Evolutionary conservation across 148 eudicot species (phyloP).

Genomic region (Pouteria glomerata): DNA sequence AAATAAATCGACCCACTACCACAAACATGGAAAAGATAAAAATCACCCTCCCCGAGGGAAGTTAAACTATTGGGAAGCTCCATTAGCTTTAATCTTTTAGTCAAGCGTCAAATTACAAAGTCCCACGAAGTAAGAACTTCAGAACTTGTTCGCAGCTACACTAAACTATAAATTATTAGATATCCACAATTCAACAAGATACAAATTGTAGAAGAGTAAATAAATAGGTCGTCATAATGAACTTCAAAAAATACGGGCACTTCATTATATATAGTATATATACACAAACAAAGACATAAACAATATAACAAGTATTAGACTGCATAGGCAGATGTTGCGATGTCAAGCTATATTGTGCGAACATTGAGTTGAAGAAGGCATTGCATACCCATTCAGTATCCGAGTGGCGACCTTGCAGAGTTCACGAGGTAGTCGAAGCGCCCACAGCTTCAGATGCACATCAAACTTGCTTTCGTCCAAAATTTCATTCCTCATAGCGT

Average conservation of each 20-base stretch:
- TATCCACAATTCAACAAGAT: no score
- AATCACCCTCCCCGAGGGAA: background rate
- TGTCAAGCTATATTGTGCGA: no score
- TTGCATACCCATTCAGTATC: conserved; percentile 67
- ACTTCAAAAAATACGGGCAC: background rate
- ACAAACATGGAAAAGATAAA: background rate
- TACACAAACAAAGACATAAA: background rate
- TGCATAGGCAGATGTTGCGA: no score
- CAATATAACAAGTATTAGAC: no score
- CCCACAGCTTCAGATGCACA: conserved; percentile 65
- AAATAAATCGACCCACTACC: no score
- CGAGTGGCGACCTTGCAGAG: conserved; percentile 70
- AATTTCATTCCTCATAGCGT: conserved; percentile 20
- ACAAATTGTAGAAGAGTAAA: no score
- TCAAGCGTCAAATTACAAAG: background rate
- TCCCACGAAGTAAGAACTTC: background rate
- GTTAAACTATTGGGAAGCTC: background rate
- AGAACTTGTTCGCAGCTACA: no score
- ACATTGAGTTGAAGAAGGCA: background rate
- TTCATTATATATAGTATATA: background rate
- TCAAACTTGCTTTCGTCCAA: conserved; percentile 88
- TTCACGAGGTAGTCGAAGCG: conserved; percentile 76
- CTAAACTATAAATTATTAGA: no score
- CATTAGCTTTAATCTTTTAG: background rate
- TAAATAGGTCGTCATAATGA: background rate